These are phyloP conservation scores for Blastocystis sp. DNA, from an alignment of 352 stramenopile species.

Conservation along the genomic window DNA sequence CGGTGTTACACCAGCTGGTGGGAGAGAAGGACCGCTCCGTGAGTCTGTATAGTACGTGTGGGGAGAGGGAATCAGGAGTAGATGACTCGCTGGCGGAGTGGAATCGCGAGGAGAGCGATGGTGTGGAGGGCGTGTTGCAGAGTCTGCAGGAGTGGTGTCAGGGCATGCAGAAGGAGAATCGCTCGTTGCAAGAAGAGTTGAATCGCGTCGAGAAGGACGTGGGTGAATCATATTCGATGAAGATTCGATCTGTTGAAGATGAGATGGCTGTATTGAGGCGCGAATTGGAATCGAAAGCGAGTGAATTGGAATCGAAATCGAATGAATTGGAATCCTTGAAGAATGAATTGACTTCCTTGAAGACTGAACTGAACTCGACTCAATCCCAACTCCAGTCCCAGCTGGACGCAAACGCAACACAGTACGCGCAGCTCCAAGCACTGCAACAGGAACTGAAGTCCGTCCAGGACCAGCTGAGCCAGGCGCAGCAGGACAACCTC, in stretches of 20 bases:
- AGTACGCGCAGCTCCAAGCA: background rate
- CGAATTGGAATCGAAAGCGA: too few relatives aligned
- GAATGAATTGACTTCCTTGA: background rate
- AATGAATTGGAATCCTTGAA: background rate
- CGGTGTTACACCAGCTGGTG: background rate
- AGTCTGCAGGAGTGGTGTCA: slow-evolving; percentile 29
- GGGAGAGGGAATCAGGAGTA: background rate
- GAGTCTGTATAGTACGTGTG: background rate
- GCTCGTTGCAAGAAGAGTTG: background rate
- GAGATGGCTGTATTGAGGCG: too few relatives aligned
- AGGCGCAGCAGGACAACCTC: background rate
- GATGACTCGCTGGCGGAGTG: background rate
- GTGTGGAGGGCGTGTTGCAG: background rate
- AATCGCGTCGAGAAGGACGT: background rate
- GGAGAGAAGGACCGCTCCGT: background rate
- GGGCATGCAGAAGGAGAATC: slow-evolving; percentile 2
- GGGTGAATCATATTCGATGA: too few relatives aligned
- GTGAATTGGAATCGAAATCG: background rate
- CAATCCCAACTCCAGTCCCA: background rate
- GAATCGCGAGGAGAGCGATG: background rate
- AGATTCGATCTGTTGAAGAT: too few relatives aligned
- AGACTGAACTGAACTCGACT: background rate
- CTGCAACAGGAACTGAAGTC: background rate
- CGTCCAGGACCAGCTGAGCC: background rate
- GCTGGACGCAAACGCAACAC: background rate